phyloP scores from a whole-genome alignment of 2,329 filamentous ascomycete species.

The Arthrobotrys conoides region DNA sequence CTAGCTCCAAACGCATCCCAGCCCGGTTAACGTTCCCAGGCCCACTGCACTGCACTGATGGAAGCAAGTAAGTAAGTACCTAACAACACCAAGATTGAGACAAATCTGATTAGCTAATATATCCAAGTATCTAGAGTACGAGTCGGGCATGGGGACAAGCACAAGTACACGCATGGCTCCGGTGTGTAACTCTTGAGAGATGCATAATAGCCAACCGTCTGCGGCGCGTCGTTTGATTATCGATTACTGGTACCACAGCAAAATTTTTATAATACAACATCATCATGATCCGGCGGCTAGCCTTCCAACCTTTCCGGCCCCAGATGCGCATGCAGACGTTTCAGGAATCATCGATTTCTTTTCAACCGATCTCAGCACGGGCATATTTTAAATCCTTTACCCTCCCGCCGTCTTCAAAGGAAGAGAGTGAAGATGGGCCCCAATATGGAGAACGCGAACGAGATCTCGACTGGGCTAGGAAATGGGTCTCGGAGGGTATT shows the following conservation, averaged over 20 bases:
- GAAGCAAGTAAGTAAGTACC: too few species aligned
- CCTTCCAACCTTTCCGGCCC: not conserved
- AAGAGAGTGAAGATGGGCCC: not conserved
- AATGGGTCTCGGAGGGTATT: constrained; percentile 15
- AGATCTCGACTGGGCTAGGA: constrained; percentile 31
- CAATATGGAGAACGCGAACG: not conserved
- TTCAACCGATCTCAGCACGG: not conserved
- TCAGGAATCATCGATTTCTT: not conserved
- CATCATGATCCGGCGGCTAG: constrained; percentile 3
- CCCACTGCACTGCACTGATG: too few species aligned
- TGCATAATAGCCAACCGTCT: too few species aligned
- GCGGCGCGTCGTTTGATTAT: too few species aligned
- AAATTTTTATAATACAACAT: too few species aligned
- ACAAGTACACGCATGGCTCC: not conserved
- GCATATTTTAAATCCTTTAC: not conserved
- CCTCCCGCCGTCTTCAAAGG: not conserved
- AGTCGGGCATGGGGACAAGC: not conserved
- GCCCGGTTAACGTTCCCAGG: too few species aligned
- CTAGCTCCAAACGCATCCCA: constrained; percentile 14
- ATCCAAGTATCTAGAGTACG: too few species aligned
- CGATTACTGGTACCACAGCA: too few species aligned
- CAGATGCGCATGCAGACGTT: not conserved
- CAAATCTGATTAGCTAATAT: too few species aligned
- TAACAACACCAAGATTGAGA: too few species aligned
- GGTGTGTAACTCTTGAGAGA: not conserved